A percentile compares a stretch with the other conserved stretches of the same genome.
Evolutionary conservation across 352 stramenopile species (phyloP).

Genomic region (Pythium periplocum): DNA sequence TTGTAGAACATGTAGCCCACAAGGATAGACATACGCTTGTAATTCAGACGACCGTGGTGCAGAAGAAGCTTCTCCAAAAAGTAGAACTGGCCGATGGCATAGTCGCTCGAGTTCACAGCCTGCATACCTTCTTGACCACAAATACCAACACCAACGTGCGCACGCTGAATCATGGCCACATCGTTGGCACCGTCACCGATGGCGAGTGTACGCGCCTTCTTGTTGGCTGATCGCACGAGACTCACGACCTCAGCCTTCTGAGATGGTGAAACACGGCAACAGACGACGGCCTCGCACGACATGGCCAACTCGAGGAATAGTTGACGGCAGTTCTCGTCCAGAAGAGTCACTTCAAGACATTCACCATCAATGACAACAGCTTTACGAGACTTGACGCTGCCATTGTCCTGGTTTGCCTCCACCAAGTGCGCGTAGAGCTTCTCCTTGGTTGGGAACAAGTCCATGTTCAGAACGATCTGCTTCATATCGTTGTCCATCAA

Average conservation of each 20-base stretch:
- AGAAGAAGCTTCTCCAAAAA: slow-evolving; percentile 93
- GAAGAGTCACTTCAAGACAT: slow-evolving; percentile 54
- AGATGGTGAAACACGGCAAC: slow-evolving; percentile 73
- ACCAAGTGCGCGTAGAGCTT: slow-evolving; percentile 29
- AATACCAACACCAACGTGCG: slow-evolving; percentile 89
- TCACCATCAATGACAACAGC: slow-evolving; percentile 69
- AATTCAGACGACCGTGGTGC: slow-evolving; percentile 97
- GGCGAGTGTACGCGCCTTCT: slow-evolving; percentile 63
- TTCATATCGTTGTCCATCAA: slow-evolving; percentile 87
- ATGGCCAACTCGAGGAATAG: slow-evolving; percentile 69
- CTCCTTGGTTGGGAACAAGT: slow-evolving; percentile 50
- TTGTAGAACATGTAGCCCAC: slow-evolving; percentile 99
- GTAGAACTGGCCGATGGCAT: slow-evolving; percentile 97
- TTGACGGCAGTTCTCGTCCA: slow-evolving; percentile 41
- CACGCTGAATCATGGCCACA: slow-evolving; percentile 92
- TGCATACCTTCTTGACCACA: slow-evolving; percentile 90
- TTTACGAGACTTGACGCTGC: slow-evolving; percentile 23
- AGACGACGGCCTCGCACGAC: slow-evolving; percentile 71
- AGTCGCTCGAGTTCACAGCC: slow-evolving; percentile 97
- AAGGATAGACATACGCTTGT: slow-evolving; percentile 92
- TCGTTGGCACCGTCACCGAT: slow-evolving; percentile 95
- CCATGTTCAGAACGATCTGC: slow-evolving; percentile 61
- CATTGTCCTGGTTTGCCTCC: slow-evolving; percentile 21
- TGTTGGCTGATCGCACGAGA: slow-evolving; percentile 49
- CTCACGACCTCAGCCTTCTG: slow-evolving; percentile 80